Conservation (phyloP, 208 protist species). For the Leptomonas pyrrhocoris region DNA sequence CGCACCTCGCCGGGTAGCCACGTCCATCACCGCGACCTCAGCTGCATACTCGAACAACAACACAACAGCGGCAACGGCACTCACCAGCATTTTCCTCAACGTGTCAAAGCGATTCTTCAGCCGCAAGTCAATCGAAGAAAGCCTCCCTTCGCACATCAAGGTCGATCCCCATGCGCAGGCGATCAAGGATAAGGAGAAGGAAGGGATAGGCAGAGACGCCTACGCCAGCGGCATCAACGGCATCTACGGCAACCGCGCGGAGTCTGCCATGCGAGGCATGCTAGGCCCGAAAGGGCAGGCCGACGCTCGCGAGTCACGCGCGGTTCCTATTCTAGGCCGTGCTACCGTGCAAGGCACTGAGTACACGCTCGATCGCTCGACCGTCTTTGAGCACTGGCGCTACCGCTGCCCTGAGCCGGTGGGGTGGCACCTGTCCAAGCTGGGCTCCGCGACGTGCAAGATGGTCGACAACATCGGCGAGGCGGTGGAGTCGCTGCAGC, state of each 20-base stretch:
- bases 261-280: constrained; percentile 85
- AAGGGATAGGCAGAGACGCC: constrained; percentile 31
- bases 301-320: constrained; percentile 79
- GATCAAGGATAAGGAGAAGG: constrained; percentile 20
- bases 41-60: neutral
- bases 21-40: neutral
- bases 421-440: constrained; percentile 82
- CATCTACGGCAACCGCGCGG: constrained; percentile 76
- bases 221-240: constrained; percentile 74
- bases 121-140: constrained; percentile 40
- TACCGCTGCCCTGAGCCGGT: constrained; percentile 72
- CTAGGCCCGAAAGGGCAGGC: constrained; percentile 77
- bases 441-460: constrained; percentile 85
- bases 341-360: constrained; percentile 74
- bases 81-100: neutral
- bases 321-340: constrained; percentile 78
- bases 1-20: neutral
- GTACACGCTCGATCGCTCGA: constrained; percentile 83
- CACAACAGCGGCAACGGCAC: neutral
- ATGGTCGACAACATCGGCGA: constrained; percentile 85
- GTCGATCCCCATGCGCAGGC: constrained; percentile 30
- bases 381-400: constrained; percentile 85
- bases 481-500: constrained; percentile 84
- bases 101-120: constrained; percentile 5
- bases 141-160: constrained; percentile 45